Evolutionary conservation across 2,329 filamentous ascomycete genomes (phyloP).

Genomic region (Emmonsiellopsis sp.): DNA sequence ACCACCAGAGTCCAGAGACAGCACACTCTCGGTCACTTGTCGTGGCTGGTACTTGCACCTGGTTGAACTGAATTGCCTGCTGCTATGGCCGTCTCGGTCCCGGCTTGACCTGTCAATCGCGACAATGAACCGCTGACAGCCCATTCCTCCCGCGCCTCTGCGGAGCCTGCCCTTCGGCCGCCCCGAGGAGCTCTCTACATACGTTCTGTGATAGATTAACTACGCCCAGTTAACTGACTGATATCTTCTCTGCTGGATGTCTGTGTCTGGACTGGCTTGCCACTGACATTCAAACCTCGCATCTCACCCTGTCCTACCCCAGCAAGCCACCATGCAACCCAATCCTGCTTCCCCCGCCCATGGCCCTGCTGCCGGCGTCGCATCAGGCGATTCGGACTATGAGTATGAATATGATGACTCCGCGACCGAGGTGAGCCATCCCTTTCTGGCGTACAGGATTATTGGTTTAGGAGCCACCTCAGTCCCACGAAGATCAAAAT

Average conservation of each 20-base stretch:
- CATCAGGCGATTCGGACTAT: slow-evolving; percentile 40
- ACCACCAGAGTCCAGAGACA: too few species aligned
- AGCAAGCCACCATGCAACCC: slow-evolving; percentile 2
- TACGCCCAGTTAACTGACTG: background rate
- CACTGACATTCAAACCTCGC: background rate
- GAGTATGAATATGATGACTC: slow-evolving; percentile 51
- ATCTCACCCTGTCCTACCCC: background rate
- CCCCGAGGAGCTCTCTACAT: too few species aligned
- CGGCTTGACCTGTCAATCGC: background rate
- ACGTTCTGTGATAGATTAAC: background rate
- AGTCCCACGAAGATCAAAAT: too few species aligned
- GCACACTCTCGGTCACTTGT: too few species aligned
- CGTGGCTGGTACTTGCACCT: too few species aligned
- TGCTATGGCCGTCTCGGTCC: background rate
- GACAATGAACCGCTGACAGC: background rate
- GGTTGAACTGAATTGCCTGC: background rate
- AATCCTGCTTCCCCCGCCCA: slow-evolving; percentile 1
- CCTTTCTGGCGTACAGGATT: background rate
- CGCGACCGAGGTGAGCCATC: slow-evolving; percentile 39
- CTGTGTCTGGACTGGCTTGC: background rate
- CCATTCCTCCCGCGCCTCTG: background rate
- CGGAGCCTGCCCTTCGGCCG: background rate
- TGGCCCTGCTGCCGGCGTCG: background rate
- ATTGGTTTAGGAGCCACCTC: background rate
- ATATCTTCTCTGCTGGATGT: background rate